Percentiles rank a stretch among this genome's conserved stretches.
Conservation (phyloP, 352 stramenopile species). For the Globisporangium splendens region DNA sequence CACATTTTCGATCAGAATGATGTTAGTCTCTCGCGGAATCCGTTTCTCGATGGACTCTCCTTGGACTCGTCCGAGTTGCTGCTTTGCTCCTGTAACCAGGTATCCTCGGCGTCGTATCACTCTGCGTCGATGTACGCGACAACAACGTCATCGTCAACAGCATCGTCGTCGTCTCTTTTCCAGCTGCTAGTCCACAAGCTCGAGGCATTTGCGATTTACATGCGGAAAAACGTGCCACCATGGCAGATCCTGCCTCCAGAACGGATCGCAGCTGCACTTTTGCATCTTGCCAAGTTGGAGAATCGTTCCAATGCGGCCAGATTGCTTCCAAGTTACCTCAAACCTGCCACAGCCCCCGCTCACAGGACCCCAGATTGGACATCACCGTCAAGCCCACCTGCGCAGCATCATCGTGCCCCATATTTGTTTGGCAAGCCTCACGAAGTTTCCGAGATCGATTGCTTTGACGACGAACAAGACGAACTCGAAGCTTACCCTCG, state of each 20-base stretch:
- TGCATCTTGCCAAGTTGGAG: slow-evolving; percentile 58
- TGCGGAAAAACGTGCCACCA: slow-evolving; percentile 28
- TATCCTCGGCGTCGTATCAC: slow-evolving; percentile 12
- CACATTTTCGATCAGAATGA: slow-evolving; percentile 43
- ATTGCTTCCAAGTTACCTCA: slow-evolving; percentile 57
- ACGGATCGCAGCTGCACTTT: slow-evolving; percentile 44
- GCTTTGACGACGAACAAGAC: slow-evolving; percentile 12
- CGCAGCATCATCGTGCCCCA: not conserved
- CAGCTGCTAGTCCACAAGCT: slow-evolving; percentile 50
- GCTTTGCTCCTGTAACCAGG: slow-evolving; percentile 56
- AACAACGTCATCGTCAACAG: slow-evolving; percentile 5
- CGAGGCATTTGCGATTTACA: slow-evolving; percentile 46
- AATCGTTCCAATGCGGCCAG: slow-evolving; percentile 43
- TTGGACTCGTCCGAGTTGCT: slow-evolving; percentile 69
- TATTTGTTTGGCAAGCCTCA: not conserved
- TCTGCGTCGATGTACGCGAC: slow-evolving; percentile 25
- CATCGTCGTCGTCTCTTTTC: slow-evolving; percentile 41
- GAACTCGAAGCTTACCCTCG: not conserved
- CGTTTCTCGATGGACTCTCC: slow-evolving; percentile 57
- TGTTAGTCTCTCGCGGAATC: slow-evolving; percentile 48
- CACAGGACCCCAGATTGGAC: not conserved
- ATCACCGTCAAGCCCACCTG: not conserved
- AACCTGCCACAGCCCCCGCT: slow-evolving; percentile 1
- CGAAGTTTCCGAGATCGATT: slow-evolving; percentile 5
- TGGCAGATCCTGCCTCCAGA: slow-evolving; percentile 60